Evolutionary conservation across 305 asterid genomes (phyloP).

Genomic region (Withania somnifera): DNA sequence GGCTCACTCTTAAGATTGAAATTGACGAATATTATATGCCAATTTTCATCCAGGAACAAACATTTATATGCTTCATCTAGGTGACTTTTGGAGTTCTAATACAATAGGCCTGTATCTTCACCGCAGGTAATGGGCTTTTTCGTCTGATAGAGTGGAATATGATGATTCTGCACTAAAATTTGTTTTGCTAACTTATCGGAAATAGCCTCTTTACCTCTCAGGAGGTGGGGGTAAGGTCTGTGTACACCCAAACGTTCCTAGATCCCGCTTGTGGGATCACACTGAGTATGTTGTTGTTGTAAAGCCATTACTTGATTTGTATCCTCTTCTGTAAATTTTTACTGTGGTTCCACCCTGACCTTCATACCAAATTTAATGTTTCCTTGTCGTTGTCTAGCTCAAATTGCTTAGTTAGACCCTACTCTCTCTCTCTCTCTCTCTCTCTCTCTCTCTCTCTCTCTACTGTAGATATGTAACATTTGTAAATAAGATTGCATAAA

Average conservation of each 20-base stretch:
- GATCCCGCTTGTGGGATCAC: too few relatives aligned
- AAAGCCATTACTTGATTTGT: neutral
- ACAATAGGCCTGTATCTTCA: conserved; percentile 87
- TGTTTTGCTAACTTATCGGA: neutral
- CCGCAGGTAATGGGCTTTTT: conserved; percentile 37
- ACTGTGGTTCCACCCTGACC: neutral
- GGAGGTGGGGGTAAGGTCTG: too few relatives aligned
- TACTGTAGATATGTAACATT: neutral
- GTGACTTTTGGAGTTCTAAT: conserved; percentile 87
- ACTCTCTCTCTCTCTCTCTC: neutral
- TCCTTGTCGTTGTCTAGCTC: neutral
- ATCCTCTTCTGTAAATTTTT: neutral
- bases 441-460: neutral
- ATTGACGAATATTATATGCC: neutral
- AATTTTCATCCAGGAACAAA: conserved; percentile 52
- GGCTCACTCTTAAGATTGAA: neutral
- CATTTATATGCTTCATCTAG: conserved; percentile 73
- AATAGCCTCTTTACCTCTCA: too few relatives aligned
- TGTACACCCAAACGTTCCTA: too few relatives aligned
- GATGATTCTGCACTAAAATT: neutral
- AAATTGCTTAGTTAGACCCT: neutral
- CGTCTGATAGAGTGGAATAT: neutral
- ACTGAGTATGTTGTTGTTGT: too few relatives aligned
- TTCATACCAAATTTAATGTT: neutral
- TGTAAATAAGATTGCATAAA: neutral